Base-by-base conservation (phyloP, 176 grass and related monocot species). In the Alloteropsis semialata region DNA sequence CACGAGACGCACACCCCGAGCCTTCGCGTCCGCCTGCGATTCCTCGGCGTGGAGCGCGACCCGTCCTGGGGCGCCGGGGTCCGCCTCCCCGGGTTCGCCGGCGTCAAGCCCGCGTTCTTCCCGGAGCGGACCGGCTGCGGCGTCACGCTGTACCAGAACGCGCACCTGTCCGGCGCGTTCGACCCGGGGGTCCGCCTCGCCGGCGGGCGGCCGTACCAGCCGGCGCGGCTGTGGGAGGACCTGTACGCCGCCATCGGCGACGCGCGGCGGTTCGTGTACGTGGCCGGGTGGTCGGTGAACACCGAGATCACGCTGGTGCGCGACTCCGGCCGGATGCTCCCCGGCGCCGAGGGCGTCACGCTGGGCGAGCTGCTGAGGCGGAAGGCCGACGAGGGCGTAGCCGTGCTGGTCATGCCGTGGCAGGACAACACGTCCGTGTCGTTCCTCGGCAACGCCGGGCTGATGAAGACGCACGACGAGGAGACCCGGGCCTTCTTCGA, bases 331-430 rank as follows among this genome's bases (percentile, higher is more conserved):
- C 83, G 90, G 27, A 88, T 76, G 89, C 39, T 92, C 16, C 83
- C 85, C 8, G 95, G 88, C 13, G 92, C 86, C 12, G 88, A 86
- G 64, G 90, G 86, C 21, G 70, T 92, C 21, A 91, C 92, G 34
- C 60, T 95, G 6, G 92, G 96, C 29, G 96, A 95, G 59, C 79
- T 95, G 54, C 84, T 98, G 59, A 91, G 82, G 80, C 80, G 65
- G 68, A 98, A 98, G 86, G 90, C 96, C 4, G 90, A 94, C 13
- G 92, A 98, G 21, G 96, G 96, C 11, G 90, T 98, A 15, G 43
- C 84, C 13, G 90, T 95, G 76, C 79, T 98, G 82, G 90, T 98
- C 78, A 98, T 98, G 96, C 80, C 85, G 81, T 98, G 96, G 96
- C 84, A 98, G 81, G 96, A 98, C 83, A 61, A 68, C 54, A 98